Conservation (phyloP, 495 filamentous ascomycete genomes). For the Talaromyces trachyspermus region DNA sequence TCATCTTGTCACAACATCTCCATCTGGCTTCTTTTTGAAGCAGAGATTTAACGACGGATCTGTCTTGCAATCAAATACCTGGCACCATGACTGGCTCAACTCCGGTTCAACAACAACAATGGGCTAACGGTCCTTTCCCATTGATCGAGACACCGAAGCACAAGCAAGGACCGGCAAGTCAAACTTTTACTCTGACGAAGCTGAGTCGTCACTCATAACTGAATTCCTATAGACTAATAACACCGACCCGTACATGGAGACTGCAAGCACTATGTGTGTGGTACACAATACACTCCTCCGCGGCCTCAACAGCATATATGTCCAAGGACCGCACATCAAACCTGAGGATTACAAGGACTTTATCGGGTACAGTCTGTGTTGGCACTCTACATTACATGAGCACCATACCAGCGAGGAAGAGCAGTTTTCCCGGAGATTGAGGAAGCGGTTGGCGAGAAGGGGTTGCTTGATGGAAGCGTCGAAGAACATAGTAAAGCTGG, state of each 20-base stretch:
- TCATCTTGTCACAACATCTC: too few species aligned
- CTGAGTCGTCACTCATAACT: background rate
- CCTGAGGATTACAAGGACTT: slow-evolving; percentile 6
- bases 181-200: background rate
- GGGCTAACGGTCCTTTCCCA: slow-evolving; percentile 1
- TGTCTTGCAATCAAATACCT: background rate
- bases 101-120: background rate
- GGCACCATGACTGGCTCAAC: background rate
- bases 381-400: slow-evolving; percentile 4
- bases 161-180: slow-evolving; percentile 1
- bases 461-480: slow-evolving; percentile 1
- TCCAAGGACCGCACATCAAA: slow-evolving; percentile 3
- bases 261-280: slow-evolving; percentile 7
- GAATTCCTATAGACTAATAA: background rate
- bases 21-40: too few species aligned
- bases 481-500: slow-evolving; percentile 3
- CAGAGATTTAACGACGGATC: too few species aligned
- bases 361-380: slow-evolving; percentile 5
- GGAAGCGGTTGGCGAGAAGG: slow-evolving; percentile 5
- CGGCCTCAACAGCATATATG: slow-evolving; percentile 5
- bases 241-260: slow-evolving; percentile 5
- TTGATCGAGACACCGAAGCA: slow-evolving; percentile 7
- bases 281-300: slow-evolving; percentile 4
- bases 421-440: slow-evolving; percentile 7
- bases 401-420: slow-evolving; percentile 7